These are phyloP conservation scores for Hansenula anomala DNA, from an alignment of 1,139 yeast genomes.

Conservation along the genomic window DNA sequence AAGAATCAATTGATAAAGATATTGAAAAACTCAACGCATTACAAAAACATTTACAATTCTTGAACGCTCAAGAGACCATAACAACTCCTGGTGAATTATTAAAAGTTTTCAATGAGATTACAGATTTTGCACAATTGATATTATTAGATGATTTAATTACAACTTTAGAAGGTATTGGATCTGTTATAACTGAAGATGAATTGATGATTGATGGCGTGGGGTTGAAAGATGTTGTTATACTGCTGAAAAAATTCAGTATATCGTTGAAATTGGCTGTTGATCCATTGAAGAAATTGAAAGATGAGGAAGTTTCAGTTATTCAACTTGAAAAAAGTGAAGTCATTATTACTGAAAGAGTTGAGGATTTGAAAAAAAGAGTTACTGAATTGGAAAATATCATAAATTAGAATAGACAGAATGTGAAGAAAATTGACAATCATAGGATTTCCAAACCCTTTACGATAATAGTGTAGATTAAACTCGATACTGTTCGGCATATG, in stretches of 20 bases:
- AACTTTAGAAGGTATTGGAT: slow-evolving; percentile 8
- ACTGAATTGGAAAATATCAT: neutral
- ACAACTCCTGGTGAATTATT: slow-evolving; percentile 18
- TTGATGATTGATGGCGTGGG: no score
- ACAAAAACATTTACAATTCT: slow-evolving; percentile 14
- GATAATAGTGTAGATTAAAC: no score
- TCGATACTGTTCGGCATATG: no score
- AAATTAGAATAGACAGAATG: no score
- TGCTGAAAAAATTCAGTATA: neutral
- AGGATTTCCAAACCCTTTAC: no score
- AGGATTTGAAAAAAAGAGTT: no score
- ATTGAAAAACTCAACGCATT: slow-evolving; percentile 10
- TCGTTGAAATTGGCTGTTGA: neutral
- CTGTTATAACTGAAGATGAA: no score
- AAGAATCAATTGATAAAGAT: slow-evolving; percentile 13
- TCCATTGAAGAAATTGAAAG: neutral
- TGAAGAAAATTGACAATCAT: no score
- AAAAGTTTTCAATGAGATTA: slow-evolving; percentile 15
- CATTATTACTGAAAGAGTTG: neutral
- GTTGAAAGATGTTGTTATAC: neutral
- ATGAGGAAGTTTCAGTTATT: no score
- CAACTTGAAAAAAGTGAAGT: no score
- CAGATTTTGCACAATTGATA: slow-evolving; percentile 15
- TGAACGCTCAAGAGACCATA: slow-evolving; percentile 20
- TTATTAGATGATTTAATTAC: slow-evolving; percentile 16